Evolutionary conservation across 495 filamentous ascomycete species (phyloP).

Genomic region (Hyaloscypha variabilis): DNA sequence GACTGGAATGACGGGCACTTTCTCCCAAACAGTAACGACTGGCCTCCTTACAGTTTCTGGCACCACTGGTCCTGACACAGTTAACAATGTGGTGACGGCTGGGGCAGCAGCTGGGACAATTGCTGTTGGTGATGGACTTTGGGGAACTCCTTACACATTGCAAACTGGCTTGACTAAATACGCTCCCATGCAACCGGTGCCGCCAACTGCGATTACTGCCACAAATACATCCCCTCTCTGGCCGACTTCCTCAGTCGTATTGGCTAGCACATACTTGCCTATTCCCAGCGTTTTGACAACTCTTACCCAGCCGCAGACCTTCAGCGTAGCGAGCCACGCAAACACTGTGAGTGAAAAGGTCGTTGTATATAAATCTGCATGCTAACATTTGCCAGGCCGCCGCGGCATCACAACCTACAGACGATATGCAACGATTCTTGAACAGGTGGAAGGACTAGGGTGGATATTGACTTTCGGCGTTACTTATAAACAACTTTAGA

Average conservation of each 20-base stretch:
- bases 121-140: conserved; percentile 32
- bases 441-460: conserved; percentile 60
- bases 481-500: neutral
- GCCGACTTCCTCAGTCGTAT: conserved; percentile 61
- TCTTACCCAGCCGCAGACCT: conserved; percentile 60
- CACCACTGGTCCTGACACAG: conserved; percentile 44
- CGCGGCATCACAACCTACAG: conserved; percentile 38
- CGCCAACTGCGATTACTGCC: conserved; percentile 65
- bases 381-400: conserved; percentile 37
- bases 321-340: conserved; percentile 55
- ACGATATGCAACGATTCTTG: conserved; percentile 62
- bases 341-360: conserved; percentile 60
- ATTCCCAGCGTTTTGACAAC: conserved; percentile 61
- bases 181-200: conserved; percentile 72
- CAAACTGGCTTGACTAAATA: conserved; percentile 69
- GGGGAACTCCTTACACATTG: conserved; percentile 58
- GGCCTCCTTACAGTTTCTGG: conserved; percentile 47
- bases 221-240: conserved; percentile 56
- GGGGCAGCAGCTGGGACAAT: conserved; percentile 27
- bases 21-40: conserved; percentile 46
- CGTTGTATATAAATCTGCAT: conserved; percentile 37
- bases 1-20: conserved; percentile 66
- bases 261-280: conserved; percentile 60
- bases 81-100: conserved; percentile 38
- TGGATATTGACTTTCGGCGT: neutral